Evolutionary conservation across 805 yeast species (phyloP).

Genomic region (Saccharomycopsis javanensis): DNA sequence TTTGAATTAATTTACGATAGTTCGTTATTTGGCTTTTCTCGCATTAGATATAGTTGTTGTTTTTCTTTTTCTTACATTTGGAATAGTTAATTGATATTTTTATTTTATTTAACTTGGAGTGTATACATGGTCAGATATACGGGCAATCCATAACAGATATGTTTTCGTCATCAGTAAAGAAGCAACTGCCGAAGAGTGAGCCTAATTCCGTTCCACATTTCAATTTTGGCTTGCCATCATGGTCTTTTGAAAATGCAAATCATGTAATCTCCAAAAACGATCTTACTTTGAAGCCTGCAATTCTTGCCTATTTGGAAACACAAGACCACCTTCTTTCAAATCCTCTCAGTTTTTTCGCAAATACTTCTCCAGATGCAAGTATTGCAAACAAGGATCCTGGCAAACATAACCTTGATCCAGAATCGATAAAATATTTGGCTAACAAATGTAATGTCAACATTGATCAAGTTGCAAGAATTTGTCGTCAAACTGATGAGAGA

Average conservation of each 20-base stretch:
- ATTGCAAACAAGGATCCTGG: neutral
- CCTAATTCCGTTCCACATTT: neutral
- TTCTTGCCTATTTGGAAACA: constrained; percentile 6
- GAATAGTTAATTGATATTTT: neutral
- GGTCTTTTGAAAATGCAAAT: constrained; percentile 17
- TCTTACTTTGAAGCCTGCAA: neutral
- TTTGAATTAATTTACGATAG: no score
- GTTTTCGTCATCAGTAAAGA: neutral
- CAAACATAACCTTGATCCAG: neutral
- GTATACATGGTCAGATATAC: neutral
- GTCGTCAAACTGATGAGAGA: constrained; percentile 29
- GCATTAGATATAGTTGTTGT: no score
- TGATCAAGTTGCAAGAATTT: constrained; percentile 40
- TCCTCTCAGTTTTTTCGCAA: constrained; percentile 6
- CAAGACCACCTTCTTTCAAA: constrained; percentile 1
- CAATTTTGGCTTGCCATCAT: constrained; percentile 3
- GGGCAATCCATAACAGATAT: neutral
- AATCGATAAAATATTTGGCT: constrained; percentile 20
- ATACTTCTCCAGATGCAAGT: neutral
- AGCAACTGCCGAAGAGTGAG: neutral
- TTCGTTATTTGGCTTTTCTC: no score
- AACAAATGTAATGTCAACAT: constrained; percentile 31
- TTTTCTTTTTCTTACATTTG: no score
- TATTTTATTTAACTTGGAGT: neutral
- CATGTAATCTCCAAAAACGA: constrained; percentile 11